phyloP scores from a whole-genome alignment of 2,329 filamentous ascomycete genomes.

The Pseudogymnoascus sp. region DNA sequence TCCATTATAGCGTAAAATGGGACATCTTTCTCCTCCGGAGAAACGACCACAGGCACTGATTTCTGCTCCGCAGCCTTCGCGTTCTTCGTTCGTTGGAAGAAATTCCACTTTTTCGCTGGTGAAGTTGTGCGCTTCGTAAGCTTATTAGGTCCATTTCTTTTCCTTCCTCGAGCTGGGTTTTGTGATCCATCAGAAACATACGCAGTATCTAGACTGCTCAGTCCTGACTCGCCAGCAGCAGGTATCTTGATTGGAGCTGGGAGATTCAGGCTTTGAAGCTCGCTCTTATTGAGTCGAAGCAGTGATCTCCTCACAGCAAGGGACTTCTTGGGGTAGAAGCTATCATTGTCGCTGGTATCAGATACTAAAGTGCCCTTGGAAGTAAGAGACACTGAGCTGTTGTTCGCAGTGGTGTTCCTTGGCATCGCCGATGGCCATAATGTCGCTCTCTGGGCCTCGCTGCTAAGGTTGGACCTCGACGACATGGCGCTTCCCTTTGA shows the following conservation, averaged over 20 bases:
- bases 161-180: slow-evolving; percentile 30
- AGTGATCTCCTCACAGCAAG: slow-evolving; percentile 48
- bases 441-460: slow-evolving; percentile 35
- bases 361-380: slow-evolving; percentile 28
- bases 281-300: slow-evolving; percentile 41
- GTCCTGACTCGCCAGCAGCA: slow-evolving; percentile 34
- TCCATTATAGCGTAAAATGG: slow-evolving; percentile 57
- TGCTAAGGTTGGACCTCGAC: slow-evolving; percentile 19
- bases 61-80: slow-evolving; percentile 13
- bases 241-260: slow-evolving; percentile 46
- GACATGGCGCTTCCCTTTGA: slow-evolving; percentile 31
- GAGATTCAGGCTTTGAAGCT: slow-evolving; percentile 37
- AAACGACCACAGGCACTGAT: slow-evolving; percentile 40
- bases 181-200: slow-evolving; percentile 50
- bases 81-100: slow-evolving; percentile 50
- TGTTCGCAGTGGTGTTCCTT: slow-evolving; percentile 18
- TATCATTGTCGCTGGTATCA: slow-evolving; percentile 50
- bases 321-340: slow-evolving; percentile 39
- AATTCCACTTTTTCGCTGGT: slow-evolving; percentile 48
- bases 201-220: slow-evolving; percentile 49
- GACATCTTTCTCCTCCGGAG: slow-evolving; percentile 39
- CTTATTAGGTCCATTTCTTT: slow-evolving; percentile 40
- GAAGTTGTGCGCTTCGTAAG: slow-evolving; percentile 47
- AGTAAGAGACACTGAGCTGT: slow-evolving; percentile 10
- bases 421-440: slow-evolving; percentile 49